Percentiles rank a stretch among this genome's conserved stretches.
Conservation (phyloP, 1,139 yeast genomes). For the Taphrina confusa region DNA sequence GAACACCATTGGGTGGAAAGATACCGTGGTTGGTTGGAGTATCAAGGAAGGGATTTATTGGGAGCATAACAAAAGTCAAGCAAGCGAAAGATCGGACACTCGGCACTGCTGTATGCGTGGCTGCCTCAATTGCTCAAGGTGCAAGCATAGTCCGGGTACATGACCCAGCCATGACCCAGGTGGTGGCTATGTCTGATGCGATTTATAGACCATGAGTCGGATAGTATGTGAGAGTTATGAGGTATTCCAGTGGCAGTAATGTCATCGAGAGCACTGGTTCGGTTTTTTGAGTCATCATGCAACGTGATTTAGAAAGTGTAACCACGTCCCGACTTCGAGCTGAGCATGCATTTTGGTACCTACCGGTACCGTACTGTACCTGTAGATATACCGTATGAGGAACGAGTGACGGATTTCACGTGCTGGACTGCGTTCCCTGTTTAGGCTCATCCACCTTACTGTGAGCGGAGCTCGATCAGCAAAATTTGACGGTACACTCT, state of each 20-base stretch:
- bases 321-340: too few relatives aligned
- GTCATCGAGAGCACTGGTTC: too few relatives aligned
- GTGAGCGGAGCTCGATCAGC: not conserved
- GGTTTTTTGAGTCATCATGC: too few relatives aligned
- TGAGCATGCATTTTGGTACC: too few relatives aligned
- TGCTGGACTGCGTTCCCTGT: conserved; percentile 15
- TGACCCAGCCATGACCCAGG: conserved; percentile 68
- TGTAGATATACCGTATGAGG: too few relatives aligned
- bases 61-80: conserved; percentile 56
- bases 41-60: conserved; percentile 83
- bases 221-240: too few relatives aligned
- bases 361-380: too few relatives aligned
- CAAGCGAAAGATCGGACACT: conserved; percentile 62
- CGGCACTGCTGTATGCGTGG: conserved; percentile 76
- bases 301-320: too few relatives aligned
- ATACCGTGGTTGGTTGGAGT: conserved; percentile 76
- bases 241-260: too few relatives aligned
- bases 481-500: not conserved
- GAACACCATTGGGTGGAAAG: conserved; percentile 49
- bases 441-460: not conserved
- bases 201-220: conserved; percentile 10
- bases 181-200: conserved; percentile 72
- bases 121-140: conserved; percentile 71
- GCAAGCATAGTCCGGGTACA: conserved; percentile 88
- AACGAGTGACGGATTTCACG: too few relatives aligned